Conservation (phyloP, 306 rosid genomes). For the Prunus mongolica region DNA sequence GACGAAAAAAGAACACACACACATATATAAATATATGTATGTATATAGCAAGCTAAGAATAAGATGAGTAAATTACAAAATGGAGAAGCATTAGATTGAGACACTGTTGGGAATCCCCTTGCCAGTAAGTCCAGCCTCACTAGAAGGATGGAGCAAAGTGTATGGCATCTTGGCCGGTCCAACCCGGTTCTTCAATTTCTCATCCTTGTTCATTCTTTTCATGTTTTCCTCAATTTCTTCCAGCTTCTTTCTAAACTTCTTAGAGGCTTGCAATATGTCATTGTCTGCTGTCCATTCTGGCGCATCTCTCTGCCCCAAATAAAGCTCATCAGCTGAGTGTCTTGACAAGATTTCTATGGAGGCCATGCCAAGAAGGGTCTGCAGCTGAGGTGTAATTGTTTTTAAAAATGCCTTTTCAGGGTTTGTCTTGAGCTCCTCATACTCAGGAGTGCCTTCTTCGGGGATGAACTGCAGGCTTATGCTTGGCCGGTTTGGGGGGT, state of each 20-base stretch:
- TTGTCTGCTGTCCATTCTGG: conserved; percentile 56
- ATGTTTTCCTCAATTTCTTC: conserved; percentile 45
- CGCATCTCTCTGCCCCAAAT: conserved; percentile 47
- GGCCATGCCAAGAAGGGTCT: conserved; percentile 38
- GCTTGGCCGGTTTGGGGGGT: conserved; percentile 56
- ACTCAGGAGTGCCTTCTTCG: conserved; percentile 42
- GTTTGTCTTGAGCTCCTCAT: conserved; percentile 31
- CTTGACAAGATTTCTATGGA: conserved; percentile 52
- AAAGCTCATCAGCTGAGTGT: conserved; percentile 49
- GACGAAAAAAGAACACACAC: not conserved
- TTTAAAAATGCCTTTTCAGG: conserved; percentile 40
- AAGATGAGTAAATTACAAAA: not conserved
- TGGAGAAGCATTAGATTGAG: conserved; percentile 34
- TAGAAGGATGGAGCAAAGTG: conserved; percentile 57
- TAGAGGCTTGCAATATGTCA: conserved; percentile 42
- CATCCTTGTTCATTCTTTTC: conserved; percentile 40
- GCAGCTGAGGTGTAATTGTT: conserved; percentile 49
- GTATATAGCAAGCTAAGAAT: not conserved
- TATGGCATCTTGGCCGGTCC: conserved; percentile 64
- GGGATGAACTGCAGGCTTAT: conserved; percentile 49
- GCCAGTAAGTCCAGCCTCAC: conserved; percentile 56
- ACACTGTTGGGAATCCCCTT: conserved; percentile 81
- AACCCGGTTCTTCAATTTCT: conserved; percentile 45
- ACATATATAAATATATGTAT: too few species aligned
- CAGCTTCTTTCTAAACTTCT: conserved; percentile 42